Evolutionary conservation across 495 filamentous ascomycete genomes (phyloP).

Genomic region (Hypoxylon lienhwacheense): DNA sequence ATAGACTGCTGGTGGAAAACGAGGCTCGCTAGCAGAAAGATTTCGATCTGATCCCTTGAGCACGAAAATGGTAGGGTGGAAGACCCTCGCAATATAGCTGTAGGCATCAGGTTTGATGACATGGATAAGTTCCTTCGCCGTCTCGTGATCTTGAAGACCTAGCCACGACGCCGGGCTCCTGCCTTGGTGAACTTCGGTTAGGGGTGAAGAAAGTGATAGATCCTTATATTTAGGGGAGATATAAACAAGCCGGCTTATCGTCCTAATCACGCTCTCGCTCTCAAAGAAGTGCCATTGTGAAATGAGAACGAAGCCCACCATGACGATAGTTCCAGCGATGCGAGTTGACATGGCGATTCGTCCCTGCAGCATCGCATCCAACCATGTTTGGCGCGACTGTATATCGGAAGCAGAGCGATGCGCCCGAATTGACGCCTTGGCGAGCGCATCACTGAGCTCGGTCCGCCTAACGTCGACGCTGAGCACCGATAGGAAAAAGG

Average conservation of each 20-base stretch:
- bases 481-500: conserved; percentile 72
- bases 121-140: conserved; percentile 68
- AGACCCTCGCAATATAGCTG: conserved; percentile 67
- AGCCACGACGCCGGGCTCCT: conserved; percentile 71
- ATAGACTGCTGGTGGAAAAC: conserved; percentile 55
- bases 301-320: conserved; percentile 61
- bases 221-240: conserved; percentile 30
- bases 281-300: conserved; percentile 71
- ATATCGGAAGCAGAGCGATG: conserved; percentile 30
- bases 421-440: conserved; percentile 46
- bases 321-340: conserved; percentile 61
- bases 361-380: conserved; percentile 52
- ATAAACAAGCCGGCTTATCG: conserved; percentile 44
- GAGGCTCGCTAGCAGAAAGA: conserved; percentile 42
- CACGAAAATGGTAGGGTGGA: conserved; percentile 68
- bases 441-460: conserved; percentile 59
- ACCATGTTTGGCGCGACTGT: conserved; percentile 48
- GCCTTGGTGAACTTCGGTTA: conserved; percentile 63
- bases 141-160: conserved; percentile 71
- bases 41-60: conserved; percentile 64
- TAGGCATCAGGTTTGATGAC: conserved; percentile 66
- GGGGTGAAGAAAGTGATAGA: conserved; percentile 43
- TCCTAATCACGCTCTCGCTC: conserved; percentile 50
- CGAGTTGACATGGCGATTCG: conserved; percentile 59
- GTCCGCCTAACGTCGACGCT: conserved; percentile 72